Percentiles rank a stretch among this genome's conserved stretches.
Conservation (phyloP, 495 filamentous ascomycete genomes). For the Evernia prunastri region DNA sequence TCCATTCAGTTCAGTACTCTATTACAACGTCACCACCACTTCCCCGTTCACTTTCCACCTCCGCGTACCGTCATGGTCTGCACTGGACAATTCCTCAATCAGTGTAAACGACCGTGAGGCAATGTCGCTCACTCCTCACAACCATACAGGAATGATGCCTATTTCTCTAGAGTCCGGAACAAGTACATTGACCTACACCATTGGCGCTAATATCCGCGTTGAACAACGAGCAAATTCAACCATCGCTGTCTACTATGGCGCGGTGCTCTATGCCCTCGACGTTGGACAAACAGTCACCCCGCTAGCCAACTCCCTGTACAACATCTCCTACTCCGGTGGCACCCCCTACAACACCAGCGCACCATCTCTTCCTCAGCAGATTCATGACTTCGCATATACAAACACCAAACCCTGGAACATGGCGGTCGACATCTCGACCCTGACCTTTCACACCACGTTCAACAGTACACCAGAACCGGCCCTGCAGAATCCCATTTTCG, state of each 20-base stretch:
- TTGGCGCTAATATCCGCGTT: slow-evolving; percentile 28
- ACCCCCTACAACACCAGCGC: slow-evolving; percentile 20
- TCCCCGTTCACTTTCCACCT: slow-evolving; percentile 28
- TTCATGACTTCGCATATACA: slow-evolving; percentile 34
- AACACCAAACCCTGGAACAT: slow-evolving; percentile 41
- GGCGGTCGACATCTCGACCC: slow-evolving; percentile 44
- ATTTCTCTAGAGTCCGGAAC: slow-evolving; percentile 23
- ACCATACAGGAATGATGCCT: slow-evolving; percentile 28
- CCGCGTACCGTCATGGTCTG: slow-evolving; percentile 24
- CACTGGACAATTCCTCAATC: slow-evolving; percentile 10
- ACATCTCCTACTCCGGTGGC: slow-evolving; percentile 19
- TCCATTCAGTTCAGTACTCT: slow-evolving; percentile 44
- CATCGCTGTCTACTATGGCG: slow-evolving; percentile 47
- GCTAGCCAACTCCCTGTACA: slow-evolving; percentile 19
- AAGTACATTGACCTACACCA: slow-evolving; percentile 26
- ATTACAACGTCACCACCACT: slow-evolving; percentile 41
- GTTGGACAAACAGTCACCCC: slow-evolving; percentile 32
- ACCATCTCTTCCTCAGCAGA: slow-evolving; percentile 31
- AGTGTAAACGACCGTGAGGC: slow-evolving; percentile 14
- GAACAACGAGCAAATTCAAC: slow-evolving; percentile 46
- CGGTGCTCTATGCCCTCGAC: slow-evolving; percentile 50
- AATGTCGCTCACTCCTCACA: slow-evolving; percentile 24
- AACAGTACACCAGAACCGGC: slow-evolving; percentile 23
- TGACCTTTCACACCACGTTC: slow-evolving; percentile 29
- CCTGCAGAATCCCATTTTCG: slow-evolving; percentile 44